Percentiles rank a stretch among this genome's conserved stretches.
Evolutionary conservation across 139 green algal genomes (phyloP).

Genomic region (Chlamydomonas eustigma): DNA sequence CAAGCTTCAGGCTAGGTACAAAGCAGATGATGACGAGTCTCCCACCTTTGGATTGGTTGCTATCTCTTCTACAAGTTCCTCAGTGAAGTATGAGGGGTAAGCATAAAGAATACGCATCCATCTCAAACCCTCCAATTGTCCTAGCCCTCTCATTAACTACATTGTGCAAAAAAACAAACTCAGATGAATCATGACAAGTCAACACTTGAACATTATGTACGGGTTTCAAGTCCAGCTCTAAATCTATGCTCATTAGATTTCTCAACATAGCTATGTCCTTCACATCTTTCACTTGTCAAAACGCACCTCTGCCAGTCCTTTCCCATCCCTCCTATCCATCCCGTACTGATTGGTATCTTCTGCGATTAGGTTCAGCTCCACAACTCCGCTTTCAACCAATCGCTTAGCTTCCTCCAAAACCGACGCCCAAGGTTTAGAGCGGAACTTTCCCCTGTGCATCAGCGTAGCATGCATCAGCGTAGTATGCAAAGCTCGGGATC

Average conservation of each 20-base stretch:
- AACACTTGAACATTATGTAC: too few species aligned
- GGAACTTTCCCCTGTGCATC: constrained; percentile 71
- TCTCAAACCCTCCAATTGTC: constrained; percentile 58
- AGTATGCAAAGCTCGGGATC: too few species aligned
- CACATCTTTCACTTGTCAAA: too few species aligned
- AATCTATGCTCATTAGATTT: too few species aligned
- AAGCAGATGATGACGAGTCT: too few species aligned
- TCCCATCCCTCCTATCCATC: constrained; percentile 65
- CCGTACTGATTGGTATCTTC: constrained; percentile 88
- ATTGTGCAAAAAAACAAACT: too few species aligned
- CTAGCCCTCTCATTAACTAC: constrained; percentile 71
- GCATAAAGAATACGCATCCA: constrained; percentile 89
- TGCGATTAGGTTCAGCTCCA: constrained; percentile 87
- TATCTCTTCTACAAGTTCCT: constrained; percentile 82
- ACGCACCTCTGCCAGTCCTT: constrained; percentile 64
- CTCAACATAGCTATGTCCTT: too few species aligned
- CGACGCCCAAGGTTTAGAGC: constrained; percentile 69
- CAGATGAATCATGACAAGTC: too few species aligned
- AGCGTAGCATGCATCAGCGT: too few species aligned
- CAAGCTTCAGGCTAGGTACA: too few species aligned
- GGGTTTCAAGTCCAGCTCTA: too few species aligned
- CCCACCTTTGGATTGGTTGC: constrained; percentile 72
- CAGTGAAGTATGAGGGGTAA: constrained; percentile 73
- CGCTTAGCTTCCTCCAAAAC: constrained; percentile 69
- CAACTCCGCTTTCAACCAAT: constrained; percentile 64